Evolutionary conservation across 257 asterid species (phyloP), one percentile per base, ranked within the genome.

Genomic region (Fraxinus anomala): DNA sequence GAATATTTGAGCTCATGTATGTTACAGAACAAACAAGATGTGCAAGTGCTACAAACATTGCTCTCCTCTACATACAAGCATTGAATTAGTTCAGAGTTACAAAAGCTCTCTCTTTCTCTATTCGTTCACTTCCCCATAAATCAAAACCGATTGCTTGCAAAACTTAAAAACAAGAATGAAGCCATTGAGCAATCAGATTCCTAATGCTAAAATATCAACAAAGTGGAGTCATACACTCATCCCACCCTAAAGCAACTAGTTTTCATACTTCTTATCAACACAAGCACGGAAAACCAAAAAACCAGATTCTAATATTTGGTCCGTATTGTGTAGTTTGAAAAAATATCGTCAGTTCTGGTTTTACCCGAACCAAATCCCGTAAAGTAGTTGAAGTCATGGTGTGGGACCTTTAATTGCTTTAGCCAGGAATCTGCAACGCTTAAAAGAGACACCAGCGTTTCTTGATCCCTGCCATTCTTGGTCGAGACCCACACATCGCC

Each of bases 401-500:
- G 90, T 13, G 74, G 59, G 66, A 76, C 82, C 19, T 70, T 37
- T 2, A 84, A 80, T 9, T 87, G 85, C 74, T 84, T 84, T 63
- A 87, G 51, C 88, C 88, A 87, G 5, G 87, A 84, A 56, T 80
- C 80, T 2, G 86, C 87, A 6, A 80, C 84, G 23, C 77, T 76
- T 17, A 78, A 36, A 21, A 87, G 87, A 33, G 73, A 70, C 9
- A 31, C 19, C 1, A 87, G 28, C 37, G 34, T 87, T 34, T 82
- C 93, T 12, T 80, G 81, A 77, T 92, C 92, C 74, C 34, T 47
- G 0, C 87, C 91, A 6, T 30, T 67, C 73, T 77, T 77, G 81
- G 82, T 85, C 0, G 84, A 77, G 4, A 88, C 31, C 97, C 98
- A 94, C 56, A 92, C 85, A n/a, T 91, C 89, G 0, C 93, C 91